Conservation (phyloP, 257 asterid genomes). For the Solanum sitiens region DNA sequence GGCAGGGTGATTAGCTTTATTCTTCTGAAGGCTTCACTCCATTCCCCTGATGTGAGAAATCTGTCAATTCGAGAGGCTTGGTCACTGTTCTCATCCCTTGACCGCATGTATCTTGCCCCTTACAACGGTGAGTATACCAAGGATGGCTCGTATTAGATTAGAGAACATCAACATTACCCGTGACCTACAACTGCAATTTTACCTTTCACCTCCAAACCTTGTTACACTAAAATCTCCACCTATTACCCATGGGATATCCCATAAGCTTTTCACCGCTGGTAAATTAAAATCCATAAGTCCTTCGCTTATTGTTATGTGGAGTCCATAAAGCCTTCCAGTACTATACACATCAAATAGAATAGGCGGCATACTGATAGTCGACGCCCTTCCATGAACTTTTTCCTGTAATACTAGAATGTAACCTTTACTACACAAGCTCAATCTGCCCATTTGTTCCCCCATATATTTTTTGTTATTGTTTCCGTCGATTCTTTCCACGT, state of each 20-base stretch:
- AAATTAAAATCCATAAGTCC: background rate
- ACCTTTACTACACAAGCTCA: background rate
- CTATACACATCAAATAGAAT: background rate
- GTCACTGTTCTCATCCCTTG: background rate
- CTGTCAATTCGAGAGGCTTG: background rate
- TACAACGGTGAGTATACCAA: background rate
- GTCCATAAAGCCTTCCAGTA: background rate
- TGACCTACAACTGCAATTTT: background rate
- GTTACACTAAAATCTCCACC: background rate
- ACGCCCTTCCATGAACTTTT: background rate
- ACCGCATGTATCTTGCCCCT: background rate
- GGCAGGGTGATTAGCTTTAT: background rate
- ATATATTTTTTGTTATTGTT: background rate
- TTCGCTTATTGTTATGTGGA: background rate
- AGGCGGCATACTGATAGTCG: background rate
- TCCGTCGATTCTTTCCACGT: background rate
- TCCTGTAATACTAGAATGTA: background rate
- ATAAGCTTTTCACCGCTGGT: background rate
- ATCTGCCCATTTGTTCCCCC: background rate
- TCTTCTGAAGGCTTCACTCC: background rate
- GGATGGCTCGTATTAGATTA: background rate
- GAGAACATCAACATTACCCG: background rate
- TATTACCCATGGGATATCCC: background rate
- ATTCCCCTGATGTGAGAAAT: background rate
- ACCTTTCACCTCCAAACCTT: background rate